Base-by-base conservation (phyloP, 495 filamentous ascomycete species). In the Penicillium crystallinum region DNA sequence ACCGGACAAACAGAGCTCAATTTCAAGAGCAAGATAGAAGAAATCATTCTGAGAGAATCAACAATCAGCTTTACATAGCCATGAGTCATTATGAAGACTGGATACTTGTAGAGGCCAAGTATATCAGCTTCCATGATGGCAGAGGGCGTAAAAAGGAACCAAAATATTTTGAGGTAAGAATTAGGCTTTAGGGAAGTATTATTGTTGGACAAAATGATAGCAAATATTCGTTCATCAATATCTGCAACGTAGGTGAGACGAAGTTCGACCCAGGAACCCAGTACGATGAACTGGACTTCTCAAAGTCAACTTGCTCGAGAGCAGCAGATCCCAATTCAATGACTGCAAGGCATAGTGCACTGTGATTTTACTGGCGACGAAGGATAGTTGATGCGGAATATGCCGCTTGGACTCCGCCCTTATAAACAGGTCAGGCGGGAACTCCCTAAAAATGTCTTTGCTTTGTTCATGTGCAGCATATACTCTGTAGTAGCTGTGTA, bases 91-190 rank as follows among this genome's bases (percentile, higher is more conserved):
- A 4, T 18, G 34, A 6, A 4, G 19, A 25, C 46, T 53, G 51
- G 7, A 53, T 46, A 29, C 34, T 46, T 1, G 51, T 53, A 15
- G 51, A 53, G n/a, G 51, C 51, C 51, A 53, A 46, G 12, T 53
- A 42, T 8, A 53, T 33, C 22, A 46, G n/a, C 9, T 46, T 46
- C 51, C 51, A 53, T 10, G 51, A 46, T 38, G 46, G 41, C 11
- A 53, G 23, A 2, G 51, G 51, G 8, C 51, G 40, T 14, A 38
- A 29, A 15, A 53, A 33, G 18, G 38, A 53, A 12, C 42, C 42
- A 22, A 46, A 53, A 17, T 46, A 53, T 30, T 38, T 38, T n/a
- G 51, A 45, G 14, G 37, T 42, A 1, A 53, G 42, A 19, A 53
- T 30, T 23, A 49, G 39, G 12, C 46, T 49, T 3, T 49, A 35